Percentiles rank a stretch among this genome's conserved stretches.
Conservation (phyloP, 257 asterid species). For the Cinchona pubescens region DNA sequence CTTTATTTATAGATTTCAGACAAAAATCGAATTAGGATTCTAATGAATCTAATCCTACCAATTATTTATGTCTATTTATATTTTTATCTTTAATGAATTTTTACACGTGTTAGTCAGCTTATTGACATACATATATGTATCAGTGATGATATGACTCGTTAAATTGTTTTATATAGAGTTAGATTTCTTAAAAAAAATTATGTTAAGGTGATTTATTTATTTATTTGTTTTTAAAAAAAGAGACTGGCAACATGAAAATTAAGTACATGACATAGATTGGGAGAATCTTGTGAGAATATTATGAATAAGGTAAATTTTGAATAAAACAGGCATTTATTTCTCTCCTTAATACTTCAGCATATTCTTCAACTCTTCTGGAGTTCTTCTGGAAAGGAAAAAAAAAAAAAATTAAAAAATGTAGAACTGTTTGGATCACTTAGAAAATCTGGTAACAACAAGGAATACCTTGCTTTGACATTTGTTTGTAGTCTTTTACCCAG, state of each 20-base stretch:
- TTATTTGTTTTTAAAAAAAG: not conserved
- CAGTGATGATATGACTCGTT: too few relatives aligned
- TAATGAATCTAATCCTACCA: too few relatives aligned
- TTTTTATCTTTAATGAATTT: too few relatives aligned
- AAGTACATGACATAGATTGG: not conserved
- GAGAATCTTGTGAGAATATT: constrained; percentile 10
- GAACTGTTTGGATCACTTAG: not conserved
- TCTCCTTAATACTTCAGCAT: not conserved
- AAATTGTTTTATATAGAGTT: not conserved
- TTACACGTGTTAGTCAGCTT: too few relatives aligned
- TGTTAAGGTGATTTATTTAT: not conserved
- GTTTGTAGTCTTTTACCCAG: not conserved
- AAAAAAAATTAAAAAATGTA: too few relatives aligned
- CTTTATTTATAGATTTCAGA: too few relatives aligned
- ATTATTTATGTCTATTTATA: too few relatives aligned
- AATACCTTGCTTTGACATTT: not conserved
- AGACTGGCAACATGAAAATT: not conserved
- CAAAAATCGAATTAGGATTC: too few relatives aligned
- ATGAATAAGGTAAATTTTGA: not conserved
- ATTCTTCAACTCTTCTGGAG: not conserved
- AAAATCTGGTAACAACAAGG: not conserved
- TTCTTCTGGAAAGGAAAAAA: not conserved
- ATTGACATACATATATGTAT: too few relatives aligned
- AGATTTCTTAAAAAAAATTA: not conserved
- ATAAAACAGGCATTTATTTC: not conserved